These are phyloP conservation scores for Chaetomium strumarium DNA, from an alignment of 2,329 filamentous ascomycete species.

Conservation along the genomic window DNA sequence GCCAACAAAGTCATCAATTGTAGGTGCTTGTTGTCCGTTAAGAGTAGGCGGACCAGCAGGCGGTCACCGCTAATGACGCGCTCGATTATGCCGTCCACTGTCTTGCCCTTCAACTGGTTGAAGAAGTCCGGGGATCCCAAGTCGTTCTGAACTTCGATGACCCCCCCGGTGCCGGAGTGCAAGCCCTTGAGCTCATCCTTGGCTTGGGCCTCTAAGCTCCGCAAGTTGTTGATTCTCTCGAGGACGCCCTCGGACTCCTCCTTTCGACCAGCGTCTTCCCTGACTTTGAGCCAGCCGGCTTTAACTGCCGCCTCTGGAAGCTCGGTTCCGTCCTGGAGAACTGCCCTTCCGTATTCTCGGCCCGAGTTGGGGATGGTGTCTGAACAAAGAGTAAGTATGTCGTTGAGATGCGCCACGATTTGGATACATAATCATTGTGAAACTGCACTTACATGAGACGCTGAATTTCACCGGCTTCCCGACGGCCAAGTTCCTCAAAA, in stretches of 20 bases:
- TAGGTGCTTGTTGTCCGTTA: constrained; percentile 76
- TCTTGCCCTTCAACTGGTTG: constrained; percentile 77
- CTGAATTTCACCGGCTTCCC: constrained; percentile 84
- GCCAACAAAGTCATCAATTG: constrained; percentile 86
- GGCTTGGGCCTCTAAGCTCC: constrained; percentile 70
- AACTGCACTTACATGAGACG: constrained; percentile 51
- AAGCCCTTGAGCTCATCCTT: constrained; percentile 74
- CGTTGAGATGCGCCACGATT: background rate
- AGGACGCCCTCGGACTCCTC: constrained; percentile 75
- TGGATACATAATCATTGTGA: background rate
- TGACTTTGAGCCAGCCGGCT: constrained; percentile 87
- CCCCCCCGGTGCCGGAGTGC: constrained; percentile 61
- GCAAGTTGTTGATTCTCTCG: constrained; percentile 69
- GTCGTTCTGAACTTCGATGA: constrained; percentile 76
- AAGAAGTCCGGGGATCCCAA: constrained; percentile 73
- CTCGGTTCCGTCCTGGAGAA: constrained; percentile 66
- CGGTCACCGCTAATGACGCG: constrained; percentile 88
- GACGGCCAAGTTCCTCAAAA: constrained; percentile 74
- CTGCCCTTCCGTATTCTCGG: constrained; percentile 80
- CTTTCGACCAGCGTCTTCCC: constrained; percentile 88
- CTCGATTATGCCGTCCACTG: constrained; percentile 81
- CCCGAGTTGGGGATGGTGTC: constrained; percentile 77
- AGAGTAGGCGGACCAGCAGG: constrained; percentile 72
- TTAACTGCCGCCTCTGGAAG: constrained; percentile 79
- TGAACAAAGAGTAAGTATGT: constrained; percentile 7